Evolutionary conservation across 2,329 filamentous ascomycete genomes (phyloP).

Genomic region (Hypoxylon sp.): DNA sequence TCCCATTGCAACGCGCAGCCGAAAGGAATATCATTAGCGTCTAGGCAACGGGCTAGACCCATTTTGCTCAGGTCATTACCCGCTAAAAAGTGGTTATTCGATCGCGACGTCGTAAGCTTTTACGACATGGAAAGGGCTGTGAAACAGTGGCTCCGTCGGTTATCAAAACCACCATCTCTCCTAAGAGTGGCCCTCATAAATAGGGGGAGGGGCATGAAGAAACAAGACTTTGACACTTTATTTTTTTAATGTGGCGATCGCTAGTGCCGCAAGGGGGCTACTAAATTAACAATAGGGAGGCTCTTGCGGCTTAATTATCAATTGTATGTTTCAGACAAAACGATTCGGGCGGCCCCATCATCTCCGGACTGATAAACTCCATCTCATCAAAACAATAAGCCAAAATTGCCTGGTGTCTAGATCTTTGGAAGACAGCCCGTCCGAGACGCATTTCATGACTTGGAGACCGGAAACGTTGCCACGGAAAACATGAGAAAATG

Average conservation of each 20-base stretch:
- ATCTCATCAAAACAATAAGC: constrained; percentile 3
- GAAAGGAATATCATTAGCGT: constrained; percentile 26
- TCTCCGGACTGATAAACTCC: constrained; percentile 6
- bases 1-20: constrained; percentile 29
- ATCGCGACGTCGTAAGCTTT: constrained; percentile 22
- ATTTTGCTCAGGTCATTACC: not conserved
- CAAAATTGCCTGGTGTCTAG: not conserved
- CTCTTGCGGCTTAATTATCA: constrained; percentile 29
- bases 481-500: no score
- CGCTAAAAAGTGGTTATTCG: constrained; percentile 14
- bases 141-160: constrained; percentile 11
- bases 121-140: constrained; percentile 11
- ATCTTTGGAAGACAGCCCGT: not conserved
- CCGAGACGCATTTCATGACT: not conserved
- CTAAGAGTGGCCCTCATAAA: not conserved
- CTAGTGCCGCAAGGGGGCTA: constrained; percentile 8
- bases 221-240: constrained; percentile 14
- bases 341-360: constrained; percentile 19
- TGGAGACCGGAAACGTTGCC: not conserved
- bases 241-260: constrained; percentile 29
- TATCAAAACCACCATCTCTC: constrained; percentile 4
- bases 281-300: constrained; percentile 25
- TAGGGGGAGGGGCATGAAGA: constrained; percentile 16
- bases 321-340: constrained; percentile 30
- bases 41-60: constrained; percentile 20